Base-by-base conservation (phyloP, 2,329 filamentous ascomycete genomes). In the Fusarium mundagurra region DNA sequence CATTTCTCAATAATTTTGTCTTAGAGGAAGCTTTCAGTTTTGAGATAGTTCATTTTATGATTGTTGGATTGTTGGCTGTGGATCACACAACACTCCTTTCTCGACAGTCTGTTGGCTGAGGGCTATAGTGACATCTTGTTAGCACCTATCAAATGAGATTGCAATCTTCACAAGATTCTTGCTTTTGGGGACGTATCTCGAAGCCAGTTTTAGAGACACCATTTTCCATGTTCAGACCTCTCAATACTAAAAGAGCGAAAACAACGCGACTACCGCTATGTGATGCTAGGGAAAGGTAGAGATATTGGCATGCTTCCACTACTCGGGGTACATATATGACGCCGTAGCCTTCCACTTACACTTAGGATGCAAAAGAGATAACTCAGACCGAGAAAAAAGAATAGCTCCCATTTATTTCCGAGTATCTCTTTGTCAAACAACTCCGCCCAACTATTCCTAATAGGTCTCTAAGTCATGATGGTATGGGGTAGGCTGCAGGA, bases 401-500 rank as follows among this genome's bases (percentile, higher is more conserved):
- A 27, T 3, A 44, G 13, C 10, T 16, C 17, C n/a, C 16, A 2
- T 22, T 17, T 47, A 27, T 43, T 65, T 20, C 20, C 31, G 24
- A 59, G 31, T 51, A 59, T 59, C 43, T 59, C 33, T 59, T 50
- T 59, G 57, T 59, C 57, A 59, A 38, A 38, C 24, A 29, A 48
- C 57, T 59, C 57, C 41, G 57, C 57, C 16, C 31, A 38, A 48
- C 22, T n/a, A 51, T 27, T 22, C 29, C 57, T 4, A 27, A 59
- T n/a, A 38, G 43, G 55, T 36, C 41, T 18, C 31, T 72, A 64
- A 62, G 61, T 69, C 61, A 69, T 45, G 69, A 59, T 67, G 53
- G 63, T 72, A 71, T 69, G 67, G 71, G 71, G 71, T 67, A 69
- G 38, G 41, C 34, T 53, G 29, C 31, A 38, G 2, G 24, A 64